Percentiles rank a stretch among this genome's conserved stretches.
These are phyloP conservation scores for Xylaria digitata DNA, from an alignment of 2,329 filamentous ascomycete species.

Conservation along the genomic window DNA sequence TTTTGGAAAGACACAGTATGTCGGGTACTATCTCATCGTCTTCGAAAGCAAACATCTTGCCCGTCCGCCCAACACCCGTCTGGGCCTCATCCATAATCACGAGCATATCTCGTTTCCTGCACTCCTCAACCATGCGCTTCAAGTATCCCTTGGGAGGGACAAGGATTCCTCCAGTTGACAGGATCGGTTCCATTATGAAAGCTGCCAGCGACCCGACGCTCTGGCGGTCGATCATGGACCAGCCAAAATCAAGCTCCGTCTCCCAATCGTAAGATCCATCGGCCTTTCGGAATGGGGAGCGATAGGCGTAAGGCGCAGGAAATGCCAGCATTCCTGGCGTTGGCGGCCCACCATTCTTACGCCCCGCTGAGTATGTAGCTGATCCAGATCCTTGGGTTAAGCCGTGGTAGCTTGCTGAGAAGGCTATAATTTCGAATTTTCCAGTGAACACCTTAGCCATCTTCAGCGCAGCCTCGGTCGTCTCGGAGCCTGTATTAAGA, in stretches of 20 bases:
- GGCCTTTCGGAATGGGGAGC: slow-evolving; percentile 67
- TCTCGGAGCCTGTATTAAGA: slow-evolving; percentile 67
- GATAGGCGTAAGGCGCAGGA: slow-evolving; percentile 69
- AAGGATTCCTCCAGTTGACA: slow-evolving; percentile 69
- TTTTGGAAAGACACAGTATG: slow-evolving; percentile 71
- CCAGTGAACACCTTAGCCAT: slow-evolving; percentile 73
- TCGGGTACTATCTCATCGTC: slow-evolving; percentile 66
- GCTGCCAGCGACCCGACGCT: slow-evolving; percentile 71
- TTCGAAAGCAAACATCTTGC: slow-evolving; percentile 69
- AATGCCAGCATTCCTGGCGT: slow-evolving; percentile 69
- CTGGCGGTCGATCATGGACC: slow-evolving; percentile 68
- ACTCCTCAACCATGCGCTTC: slow-evolving; percentile 64
- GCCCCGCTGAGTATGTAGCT: slow-evolving; percentile 22
- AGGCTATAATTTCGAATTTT: slow-evolving; percentile 72
- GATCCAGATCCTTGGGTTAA: slow-evolving; percentile 56
- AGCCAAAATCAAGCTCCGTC: slow-evolving; percentile 71
- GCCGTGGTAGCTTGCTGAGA: slow-evolving; percentile 70
- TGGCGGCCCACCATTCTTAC: slow-evolving; percentile 49
- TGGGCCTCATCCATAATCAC: slow-evolving; percentile 72
- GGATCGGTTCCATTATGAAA: slow-evolving; percentile 72
- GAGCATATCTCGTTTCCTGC: slow-evolving; percentile 67
- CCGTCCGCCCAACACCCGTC: slow-evolving; percentile 67
- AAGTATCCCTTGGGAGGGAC: slow-evolving; percentile 70
- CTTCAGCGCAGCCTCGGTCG: slow-evolving; percentile 71
- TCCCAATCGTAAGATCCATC: slow-evolving; percentile 75